Percentiles rank a stretch among this genome's conserved stretches.
These are phyloP conservation scores for Collybiopsis luxurians DNA, from an alignment of 768 basidiomycete genomes.

Conservation along the genomic window DNA sequence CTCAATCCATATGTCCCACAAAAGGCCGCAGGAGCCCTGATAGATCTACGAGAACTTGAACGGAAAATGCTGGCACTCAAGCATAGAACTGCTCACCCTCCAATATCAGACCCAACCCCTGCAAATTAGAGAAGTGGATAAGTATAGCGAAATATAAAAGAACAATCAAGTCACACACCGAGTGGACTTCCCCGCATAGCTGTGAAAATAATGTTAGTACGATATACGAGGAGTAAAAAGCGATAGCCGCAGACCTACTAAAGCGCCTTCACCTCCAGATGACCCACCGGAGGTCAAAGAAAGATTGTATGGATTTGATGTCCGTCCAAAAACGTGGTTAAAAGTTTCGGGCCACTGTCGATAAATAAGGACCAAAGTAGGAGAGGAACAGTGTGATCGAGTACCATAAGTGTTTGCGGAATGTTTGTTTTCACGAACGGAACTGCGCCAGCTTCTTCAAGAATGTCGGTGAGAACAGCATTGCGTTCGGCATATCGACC, in stretches of 20 bases:
- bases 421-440: slow-evolving; percentile 72
- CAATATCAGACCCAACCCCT: slow-evolving; percentile 81
- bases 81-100: slow-evolving; percentile 65
- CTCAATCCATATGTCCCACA: slow-evolving; percentile 71
- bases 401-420: slow-evolving; percentile 76
- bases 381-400: not conserved
- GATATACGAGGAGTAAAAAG: not conserved
- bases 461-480: slow-evolving; percentile 60
- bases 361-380: not conserved
- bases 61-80: too few relatives aligned
- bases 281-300: slow-evolving; percentile 75
- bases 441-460: slow-evolving; percentile 68
- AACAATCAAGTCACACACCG: slow-evolving; percentile 27
- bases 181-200: slow-evolving; percentile 45
- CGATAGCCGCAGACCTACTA: slow-evolving; percentile 45
- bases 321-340: slow-evolving; percentile 79
- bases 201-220: slow-evolving; percentile 17
- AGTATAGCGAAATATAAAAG: not conserved
- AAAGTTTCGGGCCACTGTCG: slow-evolving; percentile 72
- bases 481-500: slow-evolving; percentile 57
- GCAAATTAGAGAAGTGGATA: not conserved
- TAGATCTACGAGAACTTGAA: too few relatives aligned
- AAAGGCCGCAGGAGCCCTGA: slow-evolving; percentile 70
- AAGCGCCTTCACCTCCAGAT: slow-evolving; percentile 83
- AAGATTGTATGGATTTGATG: slow-evolving; percentile 72